A percentile compares a stretch with the other conserved stretches of the same genome.
Evolutionary conservation across 2,329 filamentous ascomycete species (phyloP).

Genomic region (Pyrenophora teres): DNA sequence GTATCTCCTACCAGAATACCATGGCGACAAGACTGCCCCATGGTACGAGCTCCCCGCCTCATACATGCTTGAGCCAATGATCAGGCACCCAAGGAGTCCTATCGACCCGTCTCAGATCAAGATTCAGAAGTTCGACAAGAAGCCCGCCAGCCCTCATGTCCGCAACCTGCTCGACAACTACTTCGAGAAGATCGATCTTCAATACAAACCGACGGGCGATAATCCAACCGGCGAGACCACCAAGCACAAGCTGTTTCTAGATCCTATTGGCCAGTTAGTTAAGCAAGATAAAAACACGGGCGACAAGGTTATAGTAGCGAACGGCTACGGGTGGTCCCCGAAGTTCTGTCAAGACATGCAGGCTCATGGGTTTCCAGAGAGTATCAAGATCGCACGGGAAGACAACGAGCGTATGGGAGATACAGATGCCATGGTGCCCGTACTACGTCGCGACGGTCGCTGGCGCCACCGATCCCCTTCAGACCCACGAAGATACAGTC

Average conservation of each 20-base stretch:
- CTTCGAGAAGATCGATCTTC: slow-evolving; percentile 64
- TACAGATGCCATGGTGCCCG: slow-evolving; percentile 8
- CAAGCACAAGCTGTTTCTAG: slow-evolving; percentile 60
- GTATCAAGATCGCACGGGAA: slow-evolving; percentile 28
- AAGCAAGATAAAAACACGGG: slow-evolving; percentile 69
- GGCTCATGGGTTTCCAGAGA: slow-evolving; percentile 30
- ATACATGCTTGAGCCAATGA: slow-evolving; percentile 78
- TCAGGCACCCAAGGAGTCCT: slow-evolving; percentile 73
- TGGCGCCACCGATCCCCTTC: slow-evolving; percentile 16
- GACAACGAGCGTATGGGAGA: slow-evolving; percentile 24
- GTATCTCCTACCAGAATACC: slow-evolving; percentile 73
- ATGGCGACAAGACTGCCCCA: slow-evolving; percentile 73
- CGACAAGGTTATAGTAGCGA: slow-evolving; percentile 67
- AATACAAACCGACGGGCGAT: slow-evolving; percentile 55
- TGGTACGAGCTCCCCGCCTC: slow-evolving; percentile 85
- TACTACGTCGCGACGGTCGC: slow-evolving; percentile 15
- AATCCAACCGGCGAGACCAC: slow-evolving; percentile 35
- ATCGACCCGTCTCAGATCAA: slow-evolving; percentile 72
- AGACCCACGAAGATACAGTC: slow-evolving; percentile 15
- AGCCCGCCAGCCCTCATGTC: slow-evolving; percentile 69
- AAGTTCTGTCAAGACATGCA: slow-evolving; percentile 83
- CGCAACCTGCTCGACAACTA: slow-evolving; percentile 69
- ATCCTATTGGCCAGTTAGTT: slow-evolving; percentile 73
- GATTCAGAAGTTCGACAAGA: slow-evolving; percentile 67
- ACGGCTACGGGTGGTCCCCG: slow-evolving; percentile 87